phyloP scores from a whole-genome alignment of 2,329 filamentous ascomycete genomes.

The Aspergillus calidoustus region DNA sequence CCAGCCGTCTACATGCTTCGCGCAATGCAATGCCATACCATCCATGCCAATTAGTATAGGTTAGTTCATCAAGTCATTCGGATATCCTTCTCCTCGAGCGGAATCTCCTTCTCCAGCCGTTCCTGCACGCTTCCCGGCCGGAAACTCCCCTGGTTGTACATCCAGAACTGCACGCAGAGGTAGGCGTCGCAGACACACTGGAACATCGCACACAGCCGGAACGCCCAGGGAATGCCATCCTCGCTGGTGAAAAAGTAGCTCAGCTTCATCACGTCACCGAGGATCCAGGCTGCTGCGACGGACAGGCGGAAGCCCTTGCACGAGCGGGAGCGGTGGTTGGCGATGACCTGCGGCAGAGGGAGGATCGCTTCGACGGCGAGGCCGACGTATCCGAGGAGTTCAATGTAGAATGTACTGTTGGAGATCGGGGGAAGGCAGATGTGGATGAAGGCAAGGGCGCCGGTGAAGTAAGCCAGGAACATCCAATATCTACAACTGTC shows the following conservation, averaged over 20 bases:
- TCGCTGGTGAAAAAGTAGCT: slow-evolving; percentile 53
- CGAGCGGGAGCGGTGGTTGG: slow-evolving; percentile 52
- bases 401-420: slow-evolving; percentile 47
- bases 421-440: slow-evolving; percentile 56
- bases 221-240: slow-evolving; percentile 52
- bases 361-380: slow-evolving; percentile 54
- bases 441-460: slow-evolving; percentile 56
- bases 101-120: slow-evolving; percentile 32
- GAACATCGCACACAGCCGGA: slow-evolving; percentile 54
- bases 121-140: slow-evolving; percentile 27
- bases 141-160: slow-evolving; percentile 44
- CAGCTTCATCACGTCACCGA: slow-evolving; percentile 57
- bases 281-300: slow-evolving; percentile 53
- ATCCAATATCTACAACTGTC: slow-evolving; percentile 56
- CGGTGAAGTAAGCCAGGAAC: slow-evolving; percentile 60
- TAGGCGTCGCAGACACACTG: slow-evolving; percentile 54
- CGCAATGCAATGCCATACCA: neutral
- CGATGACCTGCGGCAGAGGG: slow-evolving; percentile 53
- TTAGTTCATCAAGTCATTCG: slow-evolving; percentile 37
- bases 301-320: slow-evolving; percentile 56
- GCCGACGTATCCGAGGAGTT: slow-evolving; percentile 50
- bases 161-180: slow-evolving; percentile 53
- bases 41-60: slow-evolving; percentile 11
- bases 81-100: slow-evolving; percentile 42
- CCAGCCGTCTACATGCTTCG: slow-evolving; percentile 4